Percentiles rank a stretch among this genome's conserved stretches.
Evolutionary conservation across 2,329 filamentous ascomycete species (phyloP).

Genomic region (Fusarium pilosicola): DNA sequence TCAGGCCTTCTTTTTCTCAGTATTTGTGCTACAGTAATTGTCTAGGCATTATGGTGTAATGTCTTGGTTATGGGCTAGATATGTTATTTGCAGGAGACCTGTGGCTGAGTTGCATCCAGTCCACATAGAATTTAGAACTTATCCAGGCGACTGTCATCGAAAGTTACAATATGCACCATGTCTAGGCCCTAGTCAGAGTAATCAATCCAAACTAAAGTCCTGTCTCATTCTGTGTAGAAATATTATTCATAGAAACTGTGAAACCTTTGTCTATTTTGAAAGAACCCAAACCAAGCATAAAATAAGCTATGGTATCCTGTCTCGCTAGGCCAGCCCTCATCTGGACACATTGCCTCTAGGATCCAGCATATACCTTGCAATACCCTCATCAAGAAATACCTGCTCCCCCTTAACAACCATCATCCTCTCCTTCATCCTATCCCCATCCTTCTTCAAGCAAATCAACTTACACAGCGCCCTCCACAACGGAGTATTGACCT

Average conservation of each 20-base stretch:
- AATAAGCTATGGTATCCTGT: neutral
- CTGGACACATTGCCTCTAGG: neutral
- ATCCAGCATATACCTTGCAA: neutral
- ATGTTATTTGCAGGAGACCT: neutral
- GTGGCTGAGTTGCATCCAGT: neutral
- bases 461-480: slow-evolving; percentile 29
- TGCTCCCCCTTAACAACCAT: slow-evolving; percentile 8
- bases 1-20: fast-evolving
- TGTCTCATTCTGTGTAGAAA: too few species aligned
- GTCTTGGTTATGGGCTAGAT: neutral
- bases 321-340: too few species aligned
- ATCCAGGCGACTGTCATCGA: neutral
- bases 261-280: neutral
- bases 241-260: neutral
- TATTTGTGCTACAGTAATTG: neutral
- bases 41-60: neutral
- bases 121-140: neutral
- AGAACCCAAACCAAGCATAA: neutral
- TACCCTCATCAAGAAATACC: slow-evolving; percentile 7
- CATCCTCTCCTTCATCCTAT: slow-evolving; percentile 19
- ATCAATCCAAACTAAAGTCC: neutral
- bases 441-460: neutral
- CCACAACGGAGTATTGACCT: slow-evolving; percentile 12
- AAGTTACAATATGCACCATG: neutral
- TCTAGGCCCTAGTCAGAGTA: neutral